Evolutionary conservation across 148 eudicot genomes (phyloP), one percentile per base, ranked within the genome.

Genomic region (Tetragonia tetragonoides): DNA sequence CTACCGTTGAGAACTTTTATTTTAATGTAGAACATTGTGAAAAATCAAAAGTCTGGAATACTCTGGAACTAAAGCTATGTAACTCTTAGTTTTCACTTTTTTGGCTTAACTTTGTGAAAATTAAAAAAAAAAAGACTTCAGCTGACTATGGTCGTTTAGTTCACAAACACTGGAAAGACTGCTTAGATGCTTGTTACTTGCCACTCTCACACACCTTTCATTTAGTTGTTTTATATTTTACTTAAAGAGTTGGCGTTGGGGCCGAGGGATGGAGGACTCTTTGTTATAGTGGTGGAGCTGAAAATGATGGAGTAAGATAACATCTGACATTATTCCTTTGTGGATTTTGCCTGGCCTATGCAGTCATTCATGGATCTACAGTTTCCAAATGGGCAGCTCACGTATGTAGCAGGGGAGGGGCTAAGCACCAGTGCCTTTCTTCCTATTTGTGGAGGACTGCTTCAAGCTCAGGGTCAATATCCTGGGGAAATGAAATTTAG

Each of bases 351-450:
- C 65, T 41, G 34, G 34, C 60, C 61, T 18, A 65, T 86, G 80
- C 92, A 95, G 99, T 93, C 99, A 60, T 95, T 93, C 86, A 89
- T 95, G 99, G 97, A 95, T 86, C 73, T 93, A 83, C 99, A 93
- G 82, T 95, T 93, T 77, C 99, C 99, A 62, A 93, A 95, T 70
- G 99, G 99, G 70, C 99, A 95, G 76, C 76, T 95, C 47, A 95
- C 97, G 2, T 95, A 95, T 81, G 94, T 93, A 57, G 83, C 97
- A 76, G 97, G 97, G 65, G 99, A 95, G 87, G 97, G 99, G 66
- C 66, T 95, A 74, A 93, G 93, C 60, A 95, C 99, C 24, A 95
- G 97, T 84, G 93, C 92, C 8, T 93, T 89, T 79, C 84, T 91
- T 80, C 97, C 99, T 68, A 14, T 91, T 63, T 85, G 85, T 80